Conservation (phyloP, 2,329 filamentous ascomycete genomes). For the Fusarium graminum region DNA sequence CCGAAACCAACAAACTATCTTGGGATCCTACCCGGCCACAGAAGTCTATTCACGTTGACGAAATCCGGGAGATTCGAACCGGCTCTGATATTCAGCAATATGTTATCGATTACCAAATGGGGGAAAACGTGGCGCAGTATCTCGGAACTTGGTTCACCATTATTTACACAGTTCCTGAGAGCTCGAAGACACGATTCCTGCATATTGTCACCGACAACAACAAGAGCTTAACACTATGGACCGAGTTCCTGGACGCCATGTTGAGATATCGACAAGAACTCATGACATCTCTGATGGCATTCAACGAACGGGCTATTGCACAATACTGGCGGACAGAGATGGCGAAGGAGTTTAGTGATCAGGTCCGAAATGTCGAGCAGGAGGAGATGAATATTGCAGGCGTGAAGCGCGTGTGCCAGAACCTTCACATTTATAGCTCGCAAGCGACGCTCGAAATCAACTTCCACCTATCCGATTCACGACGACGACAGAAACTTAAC, state of each 20-base stretch:
- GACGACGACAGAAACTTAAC: constrained; percentile 74
- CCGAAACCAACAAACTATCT: constrained; percentile 85
- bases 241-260: constrained; percentile 83
- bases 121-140: constrained; percentile 60
- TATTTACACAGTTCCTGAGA: constrained; percentile 83
- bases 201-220: constrained; percentile 86
- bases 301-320: constrained; percentile 83
- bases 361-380: constrained; percentile 65
- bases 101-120: constrained; percentile 82
- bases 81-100: constrained; percentile 90
- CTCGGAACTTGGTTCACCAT: constrained; percentile 89
- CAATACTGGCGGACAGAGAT: constrained; percentile 91
- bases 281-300: constrained; percentile 90
- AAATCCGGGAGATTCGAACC: constrained; percentile 90
- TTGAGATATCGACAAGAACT: constrained; percentile 88
- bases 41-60: constrained; percentile 93
- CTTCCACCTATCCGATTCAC: constrained; percentile 79
- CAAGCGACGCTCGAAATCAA: constrained; percentile 78
- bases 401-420: constrained; percentile 86
- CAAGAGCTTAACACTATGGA: constrained; percentile 82
- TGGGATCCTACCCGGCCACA: constrained; percentile 85
- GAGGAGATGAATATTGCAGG: constrained; percentile 82
- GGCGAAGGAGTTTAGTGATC: constrained; percentile 72
- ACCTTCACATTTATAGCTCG: constrained; percentile 91
- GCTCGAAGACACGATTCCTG: constrained; percentile 86